Evolutionary conservation across 108 stramenopile genomes (phyloP), one percentile per base, ranked within the genome.

Genomic region (Nitzschia inconspicua): DNA sequence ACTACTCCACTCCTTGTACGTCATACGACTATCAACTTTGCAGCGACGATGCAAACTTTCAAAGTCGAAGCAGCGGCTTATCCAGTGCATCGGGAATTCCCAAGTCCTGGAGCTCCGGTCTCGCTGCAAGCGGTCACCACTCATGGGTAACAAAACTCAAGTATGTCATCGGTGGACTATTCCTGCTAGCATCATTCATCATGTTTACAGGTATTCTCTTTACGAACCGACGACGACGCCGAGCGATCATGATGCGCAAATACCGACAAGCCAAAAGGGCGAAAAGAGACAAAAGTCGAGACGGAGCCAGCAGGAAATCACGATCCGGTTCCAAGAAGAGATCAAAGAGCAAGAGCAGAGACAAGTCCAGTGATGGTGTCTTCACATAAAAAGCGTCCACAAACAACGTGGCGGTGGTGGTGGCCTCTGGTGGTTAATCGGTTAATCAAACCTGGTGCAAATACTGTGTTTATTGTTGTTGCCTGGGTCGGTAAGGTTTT

Each of bases 141-240:
- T 66, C 76, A 7, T 84, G 77, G 79, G 56, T 65, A 3, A 84
- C 78, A 44, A 89, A 89, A 57, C 67, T 85, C 31, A 93, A 93
- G 79, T 93, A 93, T 67, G 86, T 77, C 14, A 54, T 83, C n/a
- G 91, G 86, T 27, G 82, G 84, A 30, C 50, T 87, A 8, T 75
- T 88, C 56, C 57, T 93, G 35, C 58, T 88, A 7, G 86, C 84
- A 3, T 83, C 81, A 42, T 57, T 93, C 26, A 83, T 93, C 65
- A 89, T 93, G 88, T 93, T 93, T 65, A 80, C 88, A 16, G 91
- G 91, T 28, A 93, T 93, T 31, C 63, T 93, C 23, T 89, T 93
- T 47, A 93, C 88, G 19, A 93, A 93, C 65, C 70, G 91, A 51
- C 70, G 87, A 60, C 63, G 85, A 66, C 69, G 91, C n/a, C 71